Percentiles rank a stretch among this genome's conserved stretches.
Conservation (phyloP, 2,329 filamentous ascomycete genomes). For the Fusarium sterilihyphosum region DNA sequence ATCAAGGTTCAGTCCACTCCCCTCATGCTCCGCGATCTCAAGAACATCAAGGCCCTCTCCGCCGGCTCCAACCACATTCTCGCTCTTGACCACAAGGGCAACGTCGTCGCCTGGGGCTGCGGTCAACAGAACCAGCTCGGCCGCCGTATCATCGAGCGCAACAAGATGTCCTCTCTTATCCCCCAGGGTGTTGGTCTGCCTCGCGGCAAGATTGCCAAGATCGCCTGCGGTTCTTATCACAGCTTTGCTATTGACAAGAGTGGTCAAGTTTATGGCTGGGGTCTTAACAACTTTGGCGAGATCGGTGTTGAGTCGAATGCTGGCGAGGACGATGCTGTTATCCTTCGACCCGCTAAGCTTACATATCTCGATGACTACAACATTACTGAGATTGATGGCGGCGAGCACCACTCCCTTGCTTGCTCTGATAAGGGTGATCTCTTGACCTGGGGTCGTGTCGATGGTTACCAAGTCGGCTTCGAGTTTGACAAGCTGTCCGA, state of each 20-base stretch:
- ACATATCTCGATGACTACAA: slow-evolving; percentile 69
- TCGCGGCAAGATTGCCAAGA: slow-evolving; percentile 66
- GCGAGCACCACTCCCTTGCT: slow-evolving; percentile 77
- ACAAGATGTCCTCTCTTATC: slow-evolving; percentile 68
- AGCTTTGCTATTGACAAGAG: slow-evolving; percentile 80
- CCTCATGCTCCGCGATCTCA: slow-evolving; percentile 67
- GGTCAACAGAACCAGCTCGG: slow-evolving; percentile 73
- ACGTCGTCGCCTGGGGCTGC: slow-evolving; percentile 76
- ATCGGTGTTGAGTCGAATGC: slow-evolving; percentile 71
- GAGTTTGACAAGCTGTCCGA: slow-evolving; percentile 59
- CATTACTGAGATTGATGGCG: slow-evolving; percentile 76
- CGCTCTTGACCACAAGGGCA: slow-evolving; percentile 71
- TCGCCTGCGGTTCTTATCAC: slow-evolving; percentile 79
- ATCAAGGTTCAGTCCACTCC: slow-evolving; percentile 62
- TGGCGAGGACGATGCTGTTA: slow-evolving; percentile 66
- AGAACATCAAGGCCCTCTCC: slow-evolving; percentile 71
- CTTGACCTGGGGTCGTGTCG: slow-evolving; percentile 68
- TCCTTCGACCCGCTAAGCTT: slow-evolving; percentile 77
- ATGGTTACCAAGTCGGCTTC: slow-evolving; percentile 65
- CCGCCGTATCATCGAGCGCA: slow-evolving; percentile 69
- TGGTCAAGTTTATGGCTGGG: slow-evolving; percentile 82
- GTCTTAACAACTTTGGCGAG: slow-evolving; percentile 87
- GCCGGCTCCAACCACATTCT: slow-evolving; percentile 78
- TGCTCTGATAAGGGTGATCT: slow-evolving; percentile 66
- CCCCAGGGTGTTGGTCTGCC: slow-evolving; percentile 67